Evolutionary conservation across 192 early-diverging fungal species (phyloP).

Genomic region (Irineochytrium annulatum): DNA sequence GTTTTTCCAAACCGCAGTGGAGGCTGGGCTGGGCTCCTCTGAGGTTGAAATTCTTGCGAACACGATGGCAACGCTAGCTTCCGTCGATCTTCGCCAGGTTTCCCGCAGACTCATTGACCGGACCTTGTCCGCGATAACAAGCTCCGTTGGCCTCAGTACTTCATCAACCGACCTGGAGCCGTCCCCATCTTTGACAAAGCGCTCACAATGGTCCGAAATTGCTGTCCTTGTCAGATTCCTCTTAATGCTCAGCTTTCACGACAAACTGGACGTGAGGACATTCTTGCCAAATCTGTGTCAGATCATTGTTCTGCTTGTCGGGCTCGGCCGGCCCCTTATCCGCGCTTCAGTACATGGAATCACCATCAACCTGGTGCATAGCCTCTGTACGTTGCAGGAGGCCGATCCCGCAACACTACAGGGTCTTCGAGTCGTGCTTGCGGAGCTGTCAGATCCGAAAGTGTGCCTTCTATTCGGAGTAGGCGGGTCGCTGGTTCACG

Average conservation of each 20-base stretch:
- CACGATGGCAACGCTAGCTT: slow-evolving; percentile 77
- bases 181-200: slow-evolving; percentile 62
- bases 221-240: slow-evolving; percentile 83
- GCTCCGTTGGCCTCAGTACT: not conserved
- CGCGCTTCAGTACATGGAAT: slow-evolving; percentile 90
- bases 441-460: slow-evolving; percentile 78
- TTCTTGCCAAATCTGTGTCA: slow-evolving; percentile 87
- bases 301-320: slow-evolving; percentile 78
- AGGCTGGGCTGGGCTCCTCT: slow-evolving; percentile 69
- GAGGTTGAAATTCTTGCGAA: slow-evolving; percentile 80
- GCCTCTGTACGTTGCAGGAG: slow-evolving; percentile 63
- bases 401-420: slow-evolving; percentile 53
- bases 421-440: slow-evolving; percentile 43
- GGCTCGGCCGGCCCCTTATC: slow-evolving; percentile 78
- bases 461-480: slow-evolving; percentile 78
- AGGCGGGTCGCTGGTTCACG: slow-evolving; percentile 4
- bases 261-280: slow-evolving; percentile 59
- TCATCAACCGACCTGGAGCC: not conserved
- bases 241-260: slow-evolving; percentile 85
- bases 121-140: slow-evolving; percentile 79
- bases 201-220: slow-evolving; percentile 90
- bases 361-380: slow-evolving; percentile 87
- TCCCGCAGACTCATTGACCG: slow-evolving; percentile 75
- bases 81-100: slow-evolving; percentile 62
- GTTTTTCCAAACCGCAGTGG: slow-evolving; percentile 75